phyloP scores from a whole-genome alignment of 257 asterid genomes.

The Solanum acaule region DNA sequence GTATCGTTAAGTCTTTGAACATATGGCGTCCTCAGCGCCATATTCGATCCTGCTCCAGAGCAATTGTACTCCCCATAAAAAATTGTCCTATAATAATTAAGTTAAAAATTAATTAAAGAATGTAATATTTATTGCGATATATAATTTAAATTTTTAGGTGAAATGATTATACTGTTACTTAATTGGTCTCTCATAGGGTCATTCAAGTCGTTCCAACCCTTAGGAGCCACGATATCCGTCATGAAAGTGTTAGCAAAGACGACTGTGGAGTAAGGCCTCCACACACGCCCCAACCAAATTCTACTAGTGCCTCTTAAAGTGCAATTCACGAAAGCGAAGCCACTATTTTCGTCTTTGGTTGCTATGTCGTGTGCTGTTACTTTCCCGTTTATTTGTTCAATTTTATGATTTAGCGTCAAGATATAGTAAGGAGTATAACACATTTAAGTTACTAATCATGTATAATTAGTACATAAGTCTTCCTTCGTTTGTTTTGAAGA shows the following conservation, averaged over 20 bases:
- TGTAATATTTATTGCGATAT: too few species aligned
- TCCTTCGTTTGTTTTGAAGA: too few species aligned
- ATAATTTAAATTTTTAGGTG: too few species aligned
- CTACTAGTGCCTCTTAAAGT: slow-evolving; percentile 75
- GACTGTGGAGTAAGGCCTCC: slow-evolving; percentile 88
- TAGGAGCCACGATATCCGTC: slow-evolving; percentile 72
- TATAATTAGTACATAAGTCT: too few species aligned
- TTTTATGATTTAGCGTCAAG: too few species aligned
- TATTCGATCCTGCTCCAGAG: slow-evolving; percentile 58
- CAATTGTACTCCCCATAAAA: slow-evolving; percentile 88
- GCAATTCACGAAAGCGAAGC: slow-evolving; percentile 24
- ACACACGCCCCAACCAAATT: slow-evolving; percentile 83
- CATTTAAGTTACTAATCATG: too few species aligned
- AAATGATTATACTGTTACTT: neutral
- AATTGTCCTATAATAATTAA: slow-evolving; percentile 28
- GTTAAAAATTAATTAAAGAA: too few species aligned
- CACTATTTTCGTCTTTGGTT: slow-evolving; percentile 55
- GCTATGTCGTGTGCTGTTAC: slow-evolving; percentile 76
- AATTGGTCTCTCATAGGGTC: slow-evolving; percentile 79
- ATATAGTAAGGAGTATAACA: too few species aligned
- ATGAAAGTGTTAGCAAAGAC: slow-evolving; percentile 56
- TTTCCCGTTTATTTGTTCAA: slow-evolving; percentile 16
- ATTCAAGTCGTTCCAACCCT: slow-evolving; percentile 92
- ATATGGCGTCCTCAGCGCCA: slow-evolving; percentile 40
- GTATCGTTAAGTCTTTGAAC: slow-evolving; percentile 65